Evolutionary conservation across 2,329 filamentous ascomycete species (phyloP), one percentile per base, ranked within the genome.

Genomic region (Hypoxylon sp.): DNA sequence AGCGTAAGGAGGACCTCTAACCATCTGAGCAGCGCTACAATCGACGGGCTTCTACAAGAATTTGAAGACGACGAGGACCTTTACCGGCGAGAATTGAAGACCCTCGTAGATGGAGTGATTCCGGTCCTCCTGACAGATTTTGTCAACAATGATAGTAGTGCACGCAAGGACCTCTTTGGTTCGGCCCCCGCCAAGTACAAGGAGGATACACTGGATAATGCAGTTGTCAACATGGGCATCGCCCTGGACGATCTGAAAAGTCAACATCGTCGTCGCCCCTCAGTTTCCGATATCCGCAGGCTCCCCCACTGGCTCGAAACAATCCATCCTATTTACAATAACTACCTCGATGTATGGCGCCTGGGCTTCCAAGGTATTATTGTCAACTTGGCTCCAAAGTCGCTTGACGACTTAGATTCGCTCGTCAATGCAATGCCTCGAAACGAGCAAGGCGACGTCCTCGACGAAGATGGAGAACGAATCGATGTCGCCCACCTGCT

Each of bases 401-500:
- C 77, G 1, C 69, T 74, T 1, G 85, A 88, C 27, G 85, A 88
- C 43, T 81, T 86, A 33, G 81, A 87, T 62, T 86, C 84, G 1
- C 75, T 87, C 1, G 71, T 88, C 48, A 80, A 84, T 59, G 84
- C 82, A 1, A 78, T 84, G 77, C 85, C 83, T 61, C 80, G 78
- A 49, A 88, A 88, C 49, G 83, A 83, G 55, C 79, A 88, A 51
- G 88, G 89, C 18, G 87, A 89, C 65, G 80, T 90, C 11, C 71
- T 88, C 46, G 86, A 92, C 64, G 85, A 85, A 27, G 83, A 94
- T 62, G 95, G 94, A 10, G 92, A 97, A 73, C 87, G 92, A 48
- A 92, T 97, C 7, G 95, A 98, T 72, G 95, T 99, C 43, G 93
- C 93, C 6, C 96, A 95, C 74, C 81, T 99, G 41, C 80, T 99